phyloP scores from a whole-genome alignment of 2,329 filamentous ascomycete species.

The Botrytis hyacinthi region DNA sequence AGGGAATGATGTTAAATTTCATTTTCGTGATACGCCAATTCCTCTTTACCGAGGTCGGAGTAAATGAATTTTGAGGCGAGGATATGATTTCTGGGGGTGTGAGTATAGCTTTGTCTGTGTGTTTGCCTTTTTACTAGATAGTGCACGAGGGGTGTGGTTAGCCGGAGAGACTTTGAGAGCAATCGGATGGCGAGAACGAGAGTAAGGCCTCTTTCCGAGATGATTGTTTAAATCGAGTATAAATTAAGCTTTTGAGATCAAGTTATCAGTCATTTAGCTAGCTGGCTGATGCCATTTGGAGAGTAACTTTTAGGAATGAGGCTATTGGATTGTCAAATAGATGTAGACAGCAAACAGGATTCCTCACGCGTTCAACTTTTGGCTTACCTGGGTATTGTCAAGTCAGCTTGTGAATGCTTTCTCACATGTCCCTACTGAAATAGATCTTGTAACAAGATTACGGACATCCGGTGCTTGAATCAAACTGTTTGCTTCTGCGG shows the following conservation, averaged over 20 bases:
- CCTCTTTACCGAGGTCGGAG: conserved; percentile 9
- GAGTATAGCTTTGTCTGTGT: background rate
- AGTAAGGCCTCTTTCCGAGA: background rate
- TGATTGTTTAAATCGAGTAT: background rate
- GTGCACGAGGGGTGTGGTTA: background rate
- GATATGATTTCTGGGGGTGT: background rate
- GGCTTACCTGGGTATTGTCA: background rate
- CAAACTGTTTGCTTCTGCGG: background rate
- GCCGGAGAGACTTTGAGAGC: background rate
- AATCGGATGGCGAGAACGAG: background rate
- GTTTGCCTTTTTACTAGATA: background rate
- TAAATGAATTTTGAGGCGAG: background rate
- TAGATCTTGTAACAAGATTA: background rate
- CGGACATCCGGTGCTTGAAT: background rate
- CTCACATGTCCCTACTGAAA: background rate
- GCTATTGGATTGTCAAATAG: background rate
- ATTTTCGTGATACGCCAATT: background rate
- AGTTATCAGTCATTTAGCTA: background rate
- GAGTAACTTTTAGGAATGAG: background rate
- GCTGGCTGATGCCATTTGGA: background rate
- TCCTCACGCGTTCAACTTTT: background rate
- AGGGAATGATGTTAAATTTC: conserved; percentile 10
- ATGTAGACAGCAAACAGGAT: background rate
- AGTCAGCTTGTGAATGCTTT: background rate
- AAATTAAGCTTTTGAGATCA: background rate